These are phyloP conservation scores for Aspergillus phoenicis DNA, from an alignment of 2,329 filamentous ascomycete species.

Conservation along the genomic window DNA sequence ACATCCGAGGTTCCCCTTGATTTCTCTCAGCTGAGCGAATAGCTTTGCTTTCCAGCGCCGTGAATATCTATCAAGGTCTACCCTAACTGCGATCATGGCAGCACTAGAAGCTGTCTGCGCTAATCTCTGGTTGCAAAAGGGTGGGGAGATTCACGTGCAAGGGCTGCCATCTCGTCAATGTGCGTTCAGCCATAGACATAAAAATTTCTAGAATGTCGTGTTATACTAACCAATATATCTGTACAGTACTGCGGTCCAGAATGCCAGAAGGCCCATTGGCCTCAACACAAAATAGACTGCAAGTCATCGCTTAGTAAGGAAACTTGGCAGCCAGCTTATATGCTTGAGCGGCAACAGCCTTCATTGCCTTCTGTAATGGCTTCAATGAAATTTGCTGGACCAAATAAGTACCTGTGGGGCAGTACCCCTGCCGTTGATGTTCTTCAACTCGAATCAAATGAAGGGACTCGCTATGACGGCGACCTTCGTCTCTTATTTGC, in stretches of 20 bases:
- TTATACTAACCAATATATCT: background rate
- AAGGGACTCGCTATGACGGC: slow-evolving; percentile 25
- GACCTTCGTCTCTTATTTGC: slow-evolving; percentile 41
- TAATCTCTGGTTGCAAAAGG: background rate
- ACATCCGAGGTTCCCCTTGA: no score
- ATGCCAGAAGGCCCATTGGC: slow-evolving; percentile 16
- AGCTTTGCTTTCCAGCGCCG: no score
- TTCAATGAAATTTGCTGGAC: slow-evolving; percentile 9
- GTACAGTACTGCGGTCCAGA: slow-evolving; percentile 9
- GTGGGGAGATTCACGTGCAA: background rate
- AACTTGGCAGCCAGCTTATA: slow-evolving; percentile 11
- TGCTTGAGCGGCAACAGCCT: background rate
- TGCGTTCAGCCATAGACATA: background rate
- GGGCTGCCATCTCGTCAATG: slow-evolving; percentile 5
- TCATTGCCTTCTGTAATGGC: background rate
- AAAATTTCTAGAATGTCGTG: no score
- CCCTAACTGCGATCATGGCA: background rate
- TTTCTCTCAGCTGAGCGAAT: no score
- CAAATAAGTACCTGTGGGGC: slow-evolving; percentile 43
- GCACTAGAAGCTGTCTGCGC: background rate
- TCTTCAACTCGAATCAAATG: slow-evolving; percentile 35
- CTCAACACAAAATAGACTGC: slow-evolving; percentile 4
- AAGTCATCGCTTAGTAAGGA: background rate
- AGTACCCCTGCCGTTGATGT: slow-evolving; percentile 48
- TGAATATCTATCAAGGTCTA: no score